phyloP scores from a whole-genome alignment of 345 rosid genomes.

The Eucalyptus rudis region DNA sequence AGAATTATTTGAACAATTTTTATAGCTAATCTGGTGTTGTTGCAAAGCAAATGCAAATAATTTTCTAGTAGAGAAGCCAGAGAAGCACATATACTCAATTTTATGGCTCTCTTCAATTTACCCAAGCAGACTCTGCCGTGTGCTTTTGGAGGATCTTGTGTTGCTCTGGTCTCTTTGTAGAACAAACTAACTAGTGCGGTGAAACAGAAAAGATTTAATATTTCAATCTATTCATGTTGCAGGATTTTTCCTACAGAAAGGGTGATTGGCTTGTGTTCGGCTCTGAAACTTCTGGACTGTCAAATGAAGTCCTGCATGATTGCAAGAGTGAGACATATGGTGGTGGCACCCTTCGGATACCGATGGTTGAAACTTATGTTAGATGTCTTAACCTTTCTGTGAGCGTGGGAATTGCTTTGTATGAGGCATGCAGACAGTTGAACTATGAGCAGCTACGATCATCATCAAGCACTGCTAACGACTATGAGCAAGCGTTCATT shows the following conservation, averaged over 20 bases:
- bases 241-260: constrained; percentile 67
- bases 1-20: not conserved
- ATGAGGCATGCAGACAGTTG: constrained; percentile 86
- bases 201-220: not conserved
- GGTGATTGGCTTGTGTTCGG: constrained; percentile 90
- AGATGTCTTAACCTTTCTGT: constrained; percentile 91
- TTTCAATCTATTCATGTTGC: not conserved
- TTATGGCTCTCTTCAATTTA: not conserved
- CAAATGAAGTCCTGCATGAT: constrained; percentile 64
- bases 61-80: not conserved
- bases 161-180: not conserved
- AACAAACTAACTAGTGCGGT: not conserved
- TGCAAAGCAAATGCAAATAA: not conserved
- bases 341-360: constrained; percentile 74
- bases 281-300: constrained; percentile 81
- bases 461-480: constrained; percentile 10
- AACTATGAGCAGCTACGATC: constrained; percentile 57
- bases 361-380: constrained; percentile 89
- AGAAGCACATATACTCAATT: not conserved
- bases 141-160: not conserved
- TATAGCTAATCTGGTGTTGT: not conserved
- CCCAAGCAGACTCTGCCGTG: not conserved
- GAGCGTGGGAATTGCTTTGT: constrained; percentile 81
- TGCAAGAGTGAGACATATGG: constrained; percentile 50
- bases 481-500: constrained; percentile 13